Conservation (phyloP, 2,329 filamentous ascomycete species). For the Aspergillus ustus region DNA sequence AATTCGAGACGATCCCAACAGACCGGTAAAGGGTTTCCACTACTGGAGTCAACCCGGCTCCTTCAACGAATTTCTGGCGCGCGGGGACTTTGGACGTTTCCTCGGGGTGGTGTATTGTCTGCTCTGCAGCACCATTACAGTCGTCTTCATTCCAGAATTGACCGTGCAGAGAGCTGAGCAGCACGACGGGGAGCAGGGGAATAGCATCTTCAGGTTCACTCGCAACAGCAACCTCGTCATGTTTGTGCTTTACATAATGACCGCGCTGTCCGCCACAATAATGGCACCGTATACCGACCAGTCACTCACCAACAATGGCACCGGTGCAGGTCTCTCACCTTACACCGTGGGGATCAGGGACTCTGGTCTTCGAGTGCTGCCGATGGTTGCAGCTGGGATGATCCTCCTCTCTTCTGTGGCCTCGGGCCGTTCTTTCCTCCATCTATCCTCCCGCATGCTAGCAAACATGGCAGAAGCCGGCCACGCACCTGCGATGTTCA, state of each 20-base stretch:
- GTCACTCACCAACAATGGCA: conserved; percentile 56
- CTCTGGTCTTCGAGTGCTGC: conserved; percentile 66
- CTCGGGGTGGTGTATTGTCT: conserved; percentile 55
- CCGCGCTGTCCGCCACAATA: conserved; percentile 61
- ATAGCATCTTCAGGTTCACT: conserved; percentile 59
- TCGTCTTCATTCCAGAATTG: conserved; percentile 58
- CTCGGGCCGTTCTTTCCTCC: conserved; percentile 77
- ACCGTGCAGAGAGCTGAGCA: conserved; percentile 61
- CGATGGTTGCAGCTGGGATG: conserved; percentile 73
- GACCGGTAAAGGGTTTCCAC: conserved; percentile 54
- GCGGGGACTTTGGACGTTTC: conserved; percentile 54
- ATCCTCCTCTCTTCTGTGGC: conserved; percentile 78
- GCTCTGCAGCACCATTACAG: conserved; percentile 57
- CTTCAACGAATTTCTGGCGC: conserved; percentile 53
- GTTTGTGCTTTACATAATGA: conserved; percentile 61
- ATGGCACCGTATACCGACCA: conserved; percentile 62
- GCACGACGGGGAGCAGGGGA: conserved; percentile 52
- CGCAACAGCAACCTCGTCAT: conserved; percentile 61
- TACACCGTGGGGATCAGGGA: conserved; percentile 48
- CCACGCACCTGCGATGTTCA: conserved; percentile 64
- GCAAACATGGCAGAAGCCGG: conserved; percentile 67
- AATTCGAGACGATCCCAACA: conserved; percentile 54
- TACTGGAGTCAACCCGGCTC: conserved; percentile 56
- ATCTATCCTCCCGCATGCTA: conserved; percentile 70
- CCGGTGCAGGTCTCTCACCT: conserved; percentile 57